Evolutionary conservation across 768 basidiomycete genomes (phyloP).

Genomic region (Suillus spraguei): DNA sequence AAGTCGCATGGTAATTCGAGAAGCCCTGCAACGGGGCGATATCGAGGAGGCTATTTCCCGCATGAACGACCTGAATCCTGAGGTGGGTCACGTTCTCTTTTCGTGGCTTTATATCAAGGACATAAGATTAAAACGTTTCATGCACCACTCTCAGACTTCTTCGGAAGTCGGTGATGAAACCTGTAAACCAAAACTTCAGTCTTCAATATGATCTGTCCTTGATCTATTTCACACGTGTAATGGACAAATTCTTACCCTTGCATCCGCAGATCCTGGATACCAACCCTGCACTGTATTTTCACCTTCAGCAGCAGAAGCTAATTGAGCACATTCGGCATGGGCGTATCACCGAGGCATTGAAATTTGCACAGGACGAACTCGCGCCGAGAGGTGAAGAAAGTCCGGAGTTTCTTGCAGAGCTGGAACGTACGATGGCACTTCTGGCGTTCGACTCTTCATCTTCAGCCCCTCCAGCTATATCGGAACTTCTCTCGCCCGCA

Average conservation of each 20-base stretch:
- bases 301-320: constrained; percentile 92
- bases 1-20: constrained; percentile 91
- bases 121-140: constrained; percentile 90
- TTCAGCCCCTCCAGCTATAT: constrained; percentile 58
- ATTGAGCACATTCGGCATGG: constrained; percentile 93
- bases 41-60: constrained; percentile 94
- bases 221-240: constrained; percentile 7
- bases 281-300: constrained; percentile 92
- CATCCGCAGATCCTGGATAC: constrained; percentile 87
- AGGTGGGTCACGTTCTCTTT: constrained; percentile 61
- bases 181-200: constrained; percentile 84
- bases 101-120: constrained; percentile 15
- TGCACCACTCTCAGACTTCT: constrained; percentile 96
- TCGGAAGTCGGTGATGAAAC: constrained; percentile 82
- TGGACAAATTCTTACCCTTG: constrained; percentile 20
- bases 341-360: constrained; percentile 74
- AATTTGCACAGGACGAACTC: constrained; percentile 92
- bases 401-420: constrained; percentile 87
- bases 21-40: constrained; percentile 91
- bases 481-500: constrained; percentile 79
- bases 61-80: constrained; percentile 94
- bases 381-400: constrained; percentile 95
- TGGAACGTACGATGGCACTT: constrained; percentile 95
- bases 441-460: constrained; percentile 77
- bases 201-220: constrained; percentile 82